Conservation (phyloP, 2,329 filamentous ascomycete species). For the Cryphonectria parasitica region DNA sequence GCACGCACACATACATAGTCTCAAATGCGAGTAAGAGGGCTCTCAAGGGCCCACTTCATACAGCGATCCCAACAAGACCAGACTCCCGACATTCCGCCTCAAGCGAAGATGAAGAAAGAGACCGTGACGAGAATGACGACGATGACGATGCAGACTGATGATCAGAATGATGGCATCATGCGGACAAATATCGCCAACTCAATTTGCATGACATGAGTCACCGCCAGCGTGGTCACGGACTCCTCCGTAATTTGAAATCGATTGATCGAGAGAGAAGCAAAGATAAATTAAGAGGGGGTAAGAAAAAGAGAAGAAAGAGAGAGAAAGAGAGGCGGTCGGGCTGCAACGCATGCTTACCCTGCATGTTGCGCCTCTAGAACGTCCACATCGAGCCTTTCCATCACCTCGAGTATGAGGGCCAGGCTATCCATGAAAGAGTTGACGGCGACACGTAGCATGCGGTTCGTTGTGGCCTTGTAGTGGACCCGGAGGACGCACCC, state of each 20-base stretch:
- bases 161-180: no score
- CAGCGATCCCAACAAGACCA: neutral
- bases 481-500: constrained; percentile 66
- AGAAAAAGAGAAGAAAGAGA: neutral
- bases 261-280: neutral
- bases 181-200: neutral
- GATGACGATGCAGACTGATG: neutral
- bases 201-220: constrained; percentile 2
- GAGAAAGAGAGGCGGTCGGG: constrained; percentile 4
- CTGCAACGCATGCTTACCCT: constrained; percentile 6
- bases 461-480: constrained; percentile 88
- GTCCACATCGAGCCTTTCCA: constrained; percentile 88
- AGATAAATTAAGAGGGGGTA: neutral
- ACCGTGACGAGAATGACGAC: neutral
- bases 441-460: constrained; percentile 94
- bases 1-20: neutral
- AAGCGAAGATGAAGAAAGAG: neutral
- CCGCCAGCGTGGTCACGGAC: neutral
- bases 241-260: neutral
- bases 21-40: neutral
- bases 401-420: constrained; percentile 81
- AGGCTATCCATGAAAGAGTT: constrained; percentile 96
- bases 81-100: neutral
- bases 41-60: neutral
- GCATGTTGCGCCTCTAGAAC: constrained; percentile 56